A percentile compares a stretch with the other conserved stretches of the same genome.
phyloP scores from a whole-genome alignment of 2,329 filamentous ascomycete genomes.

The Huntiella bhutanensis region DNA sequence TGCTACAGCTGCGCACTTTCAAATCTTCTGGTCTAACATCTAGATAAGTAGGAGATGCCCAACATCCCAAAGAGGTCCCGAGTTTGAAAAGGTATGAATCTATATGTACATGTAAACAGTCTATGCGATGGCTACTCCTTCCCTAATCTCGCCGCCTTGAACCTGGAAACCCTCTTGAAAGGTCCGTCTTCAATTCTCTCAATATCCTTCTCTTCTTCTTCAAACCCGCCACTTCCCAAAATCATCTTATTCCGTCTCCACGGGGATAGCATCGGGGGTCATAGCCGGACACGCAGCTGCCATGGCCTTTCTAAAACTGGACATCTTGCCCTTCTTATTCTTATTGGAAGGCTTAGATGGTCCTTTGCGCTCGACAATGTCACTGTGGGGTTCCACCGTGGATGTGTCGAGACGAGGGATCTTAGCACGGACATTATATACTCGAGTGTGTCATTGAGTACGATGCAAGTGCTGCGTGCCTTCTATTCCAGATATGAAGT shows the following conservation, averaged over 20 bases:
- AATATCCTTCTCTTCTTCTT: conserved; percentile 49
- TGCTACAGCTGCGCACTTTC: too few species aligned
- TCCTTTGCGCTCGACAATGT: conserved; percentile 30
- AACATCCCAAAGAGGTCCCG: too few species aligned
- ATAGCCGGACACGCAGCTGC: conserved; percentile 3
- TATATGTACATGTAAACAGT: too few species aligned
- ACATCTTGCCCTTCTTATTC: conserved; percentile 19
- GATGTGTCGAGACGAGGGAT: conserved; percentile 13
- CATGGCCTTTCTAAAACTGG: conserved; percentile 31
- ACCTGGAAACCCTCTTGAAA: conserved; percentile 50
- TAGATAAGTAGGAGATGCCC: too few species aligned
- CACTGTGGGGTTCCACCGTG: conserved; percentile 29
- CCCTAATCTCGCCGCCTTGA: conserved; percentile 50
- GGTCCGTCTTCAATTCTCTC: conserved; percentile 48
- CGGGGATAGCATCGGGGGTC: conserved; percentile 7
- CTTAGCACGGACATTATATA: conserved; percentile 1
- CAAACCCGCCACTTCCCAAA: conserved; percentile 64
- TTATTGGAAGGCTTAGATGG: conserved; percentile 11
- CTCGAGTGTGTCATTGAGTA: too few species aligned
- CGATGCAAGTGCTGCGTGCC: too few species aligned
- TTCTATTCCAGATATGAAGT: too few species aligned
- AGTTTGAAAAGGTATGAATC: too few species aligned
- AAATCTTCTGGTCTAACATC: too few species aligned
- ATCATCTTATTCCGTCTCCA: conserved; percentile 61
- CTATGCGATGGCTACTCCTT: conserved; percentile 22